phyloP scores from a whole-genome alignment of 306 rosid genomes.

The Dalbergia oliveri region DNA sequence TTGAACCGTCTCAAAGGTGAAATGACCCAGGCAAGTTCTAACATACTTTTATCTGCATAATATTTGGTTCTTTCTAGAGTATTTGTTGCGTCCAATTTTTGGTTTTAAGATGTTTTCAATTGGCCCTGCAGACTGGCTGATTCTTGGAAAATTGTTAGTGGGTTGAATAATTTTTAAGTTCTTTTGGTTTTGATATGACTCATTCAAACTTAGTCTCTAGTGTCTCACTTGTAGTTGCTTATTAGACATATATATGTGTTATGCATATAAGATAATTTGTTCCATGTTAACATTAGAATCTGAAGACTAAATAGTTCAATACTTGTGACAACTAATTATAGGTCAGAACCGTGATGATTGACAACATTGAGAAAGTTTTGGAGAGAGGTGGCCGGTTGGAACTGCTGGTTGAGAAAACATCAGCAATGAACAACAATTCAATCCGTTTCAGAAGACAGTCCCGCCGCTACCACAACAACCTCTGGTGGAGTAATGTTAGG shows the following conservation, averaged over 20 bases:
- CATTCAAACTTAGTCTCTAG: too few species aligned
- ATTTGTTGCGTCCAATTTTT: neutral
- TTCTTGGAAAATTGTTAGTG: too few species aligned
- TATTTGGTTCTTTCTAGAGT: neutral
- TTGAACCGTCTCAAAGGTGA: slow-evolving; percentile 93
- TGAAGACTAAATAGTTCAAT: neutral
- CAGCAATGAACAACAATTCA: slow-evolving; percentile 82
- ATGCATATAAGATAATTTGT: neutral
- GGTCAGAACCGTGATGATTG: slow-evolving; percentile 90
- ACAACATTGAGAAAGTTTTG: slow-evolving; percentile 93
- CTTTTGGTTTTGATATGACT: neutral
- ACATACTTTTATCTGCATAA: neutral
- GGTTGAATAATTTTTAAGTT: neutral
- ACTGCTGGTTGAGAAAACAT: slow-evolving; percentile 86
- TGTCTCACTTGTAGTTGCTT: neutral
- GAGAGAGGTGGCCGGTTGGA: slow-evolving; percentile 94
- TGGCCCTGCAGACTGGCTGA: too few species aligned
- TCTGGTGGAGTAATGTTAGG: slow-evolving; percentile 95
- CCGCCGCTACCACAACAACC: slow-evolving; percentile 75
- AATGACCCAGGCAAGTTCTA: slow-evolving; percentile 84
- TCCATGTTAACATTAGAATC: neutral
- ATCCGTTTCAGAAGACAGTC: slow-evolving; percentile 86
- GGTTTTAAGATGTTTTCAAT: too few species aligned
- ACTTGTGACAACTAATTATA: slow-evolving; percentile 22
- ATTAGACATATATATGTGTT: neutral